Evolutionary conservation across 1,139 yeast genomes (phyloP).

Genomic region (Blastobotrys capitulatus): DNA sequence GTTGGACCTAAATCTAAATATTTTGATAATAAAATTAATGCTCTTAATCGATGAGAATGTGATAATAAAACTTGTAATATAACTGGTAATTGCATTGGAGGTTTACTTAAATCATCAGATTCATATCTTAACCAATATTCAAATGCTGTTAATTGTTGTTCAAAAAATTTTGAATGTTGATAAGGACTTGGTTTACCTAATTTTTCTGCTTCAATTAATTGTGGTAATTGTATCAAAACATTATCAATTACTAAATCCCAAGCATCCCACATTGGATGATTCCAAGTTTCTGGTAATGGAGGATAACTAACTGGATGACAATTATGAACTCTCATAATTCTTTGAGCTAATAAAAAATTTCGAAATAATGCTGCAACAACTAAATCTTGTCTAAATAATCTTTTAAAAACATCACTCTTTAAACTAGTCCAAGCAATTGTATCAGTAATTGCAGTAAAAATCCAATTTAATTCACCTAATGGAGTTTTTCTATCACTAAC

Average conservation of each 20-base stretch:
- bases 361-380: conserved; percentile 96
- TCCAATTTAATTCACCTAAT: conserved; percentile 94
- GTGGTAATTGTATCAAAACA: conserved; percentile 55
- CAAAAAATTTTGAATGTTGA: conserved; percentile 90
- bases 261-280: conserved; percentile 95
- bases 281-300: conserved; percentile 74
- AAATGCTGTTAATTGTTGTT: conserved; percentile 92
- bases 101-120: conserved; percentile 58
- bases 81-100: conserved; percentile 94
- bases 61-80: conserved; percentile 87
- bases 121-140: conserved; percentile 95
- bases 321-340: conserved; percentile 90
- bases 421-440: conserved; percentile 96
- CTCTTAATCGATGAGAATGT: conserved; percentile 89
- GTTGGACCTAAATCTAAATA: conserved; percentile 94
- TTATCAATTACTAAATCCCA: conserved; percentile 98
- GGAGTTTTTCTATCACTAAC: conserved; percentile 92
- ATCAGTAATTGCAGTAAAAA: conserved; percentile 95
- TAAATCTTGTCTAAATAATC: conserved; percentile 87
- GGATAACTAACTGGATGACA: conserved; percentile 97
- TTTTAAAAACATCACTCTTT: conserved; percentile 81
- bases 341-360: conserved; percentile 82
- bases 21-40: conserved; percentile 74
- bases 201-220: conserved; percentile 33
- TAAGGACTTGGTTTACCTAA: conserved; percentile 42